A percentile compares a stretch with the other conserved stretches of the same genome.
Evolutionary conservation across 2,329 filamentous ascomycete species (phyloP).

Genomic region (Botryotinia narcissicola): DNA sequence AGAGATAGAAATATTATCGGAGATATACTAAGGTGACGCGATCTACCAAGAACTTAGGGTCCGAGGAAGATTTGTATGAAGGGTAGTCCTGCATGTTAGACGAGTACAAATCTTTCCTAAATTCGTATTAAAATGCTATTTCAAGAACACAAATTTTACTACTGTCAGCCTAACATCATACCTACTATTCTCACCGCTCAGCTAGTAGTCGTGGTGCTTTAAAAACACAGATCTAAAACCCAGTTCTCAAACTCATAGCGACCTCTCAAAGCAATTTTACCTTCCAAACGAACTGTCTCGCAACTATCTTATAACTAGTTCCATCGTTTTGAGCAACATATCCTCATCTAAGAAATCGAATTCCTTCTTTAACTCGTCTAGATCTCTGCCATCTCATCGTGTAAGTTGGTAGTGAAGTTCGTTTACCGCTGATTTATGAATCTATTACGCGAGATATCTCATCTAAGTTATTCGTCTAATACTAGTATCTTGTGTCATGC

Average conservation of each 20-base stretch:
- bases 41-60: neutral
- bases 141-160: neutral
- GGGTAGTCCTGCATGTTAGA: neutral
- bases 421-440: neutral
- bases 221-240: neutral
- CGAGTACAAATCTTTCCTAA: neutral
- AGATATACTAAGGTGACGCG: neutral
- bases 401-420: neutral
- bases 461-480: neutral
- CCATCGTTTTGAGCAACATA: neutral
- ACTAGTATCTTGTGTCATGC: neutral
- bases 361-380: accelerated
- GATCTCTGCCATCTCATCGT: neutral
- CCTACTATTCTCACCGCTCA: neutral
- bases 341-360: neutral
- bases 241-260: neutral
- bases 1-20: neutral
- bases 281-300: neutral
- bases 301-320: neutral
- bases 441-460: neutral
- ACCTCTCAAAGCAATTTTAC: neutral
- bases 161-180: neutral
- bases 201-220: neutral
- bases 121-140: accelerated
- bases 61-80: neutral